Evolutionary conservation across 768 basidiomycete species (phyloP).

Genomic region (Pleurotus citrinopileatus): DNA sequence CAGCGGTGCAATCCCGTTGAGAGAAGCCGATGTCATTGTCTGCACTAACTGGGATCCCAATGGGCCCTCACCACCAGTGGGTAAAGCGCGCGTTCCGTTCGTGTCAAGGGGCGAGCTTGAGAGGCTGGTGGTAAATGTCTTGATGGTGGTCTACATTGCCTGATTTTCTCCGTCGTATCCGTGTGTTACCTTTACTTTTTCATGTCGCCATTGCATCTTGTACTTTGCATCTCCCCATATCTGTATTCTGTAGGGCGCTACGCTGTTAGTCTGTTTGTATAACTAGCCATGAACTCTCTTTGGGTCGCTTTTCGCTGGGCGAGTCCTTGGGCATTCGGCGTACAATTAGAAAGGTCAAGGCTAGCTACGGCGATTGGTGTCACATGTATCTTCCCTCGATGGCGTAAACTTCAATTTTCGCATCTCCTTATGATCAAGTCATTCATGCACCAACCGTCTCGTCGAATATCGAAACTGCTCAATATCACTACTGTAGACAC

Average conservation of each 20-base stretch:
- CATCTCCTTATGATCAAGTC: too few species aligned
- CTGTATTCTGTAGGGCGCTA: neutral
- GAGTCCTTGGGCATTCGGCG: too few species aligned
- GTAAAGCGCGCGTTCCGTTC: conserved; percentile 70
- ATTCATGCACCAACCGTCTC: too few species aligned
- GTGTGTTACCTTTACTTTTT: neutral
- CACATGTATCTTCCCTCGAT: too few species aligned
- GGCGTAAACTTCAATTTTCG: too few species aligned
- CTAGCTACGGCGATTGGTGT: too few species aligned
- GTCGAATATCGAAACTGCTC: too few species aligned
- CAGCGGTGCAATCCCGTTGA: conserved; percentile 64
- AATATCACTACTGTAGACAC: too few species aligned
- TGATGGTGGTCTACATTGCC: conserved; percentile 69
- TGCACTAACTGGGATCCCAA: conserved; percentile 32
- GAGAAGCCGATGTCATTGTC: conserved; percentile 59
- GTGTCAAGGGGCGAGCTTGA: conserved; percentile 64
- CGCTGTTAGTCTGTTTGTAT: too few species aligned
- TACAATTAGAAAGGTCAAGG: too few species aligned
- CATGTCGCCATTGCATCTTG: neutral
- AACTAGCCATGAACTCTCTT: too few species aligned
- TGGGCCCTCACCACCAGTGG: conserved; percentile 38
- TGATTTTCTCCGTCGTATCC: conserved; percentile 24
- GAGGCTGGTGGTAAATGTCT: conserved; percentile 73
- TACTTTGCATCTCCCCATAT: neutral
- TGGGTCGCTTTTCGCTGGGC: too few species aligned